phyloP scores from a whole-genome alignment of 148 eudicot species.

The Oxyria digyna region DNA sequence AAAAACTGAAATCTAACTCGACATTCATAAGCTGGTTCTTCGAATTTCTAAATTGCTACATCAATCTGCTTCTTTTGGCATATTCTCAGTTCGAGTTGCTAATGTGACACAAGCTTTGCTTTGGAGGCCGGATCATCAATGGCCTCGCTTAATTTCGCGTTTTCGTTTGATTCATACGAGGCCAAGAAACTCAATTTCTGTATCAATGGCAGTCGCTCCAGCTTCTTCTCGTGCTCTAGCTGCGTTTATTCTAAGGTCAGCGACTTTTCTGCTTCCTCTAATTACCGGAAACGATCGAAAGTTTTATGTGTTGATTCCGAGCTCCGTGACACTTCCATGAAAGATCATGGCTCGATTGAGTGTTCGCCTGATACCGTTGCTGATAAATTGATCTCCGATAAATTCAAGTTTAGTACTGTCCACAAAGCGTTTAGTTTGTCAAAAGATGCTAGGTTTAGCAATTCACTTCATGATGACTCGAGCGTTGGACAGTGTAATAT shows the following conservation, averaged over 20 bases:
- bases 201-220: constrained; percentile 16
- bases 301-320: not conserved
- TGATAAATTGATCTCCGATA: not conserved
- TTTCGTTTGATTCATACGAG: constrained; percentile 27
- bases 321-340: constrained; percentile 1
- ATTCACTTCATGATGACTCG: constrained; percentile 14
- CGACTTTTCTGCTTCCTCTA: not conserved
- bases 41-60: no score
- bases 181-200: constrained; percentile 27
- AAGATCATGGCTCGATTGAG: not conserved
- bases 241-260: not conserved
- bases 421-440: not conserved
- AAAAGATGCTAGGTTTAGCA: constrained; percentile 7
- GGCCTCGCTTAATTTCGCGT: constrained; percentile 32
- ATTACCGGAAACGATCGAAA: not conserved
- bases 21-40: no score
- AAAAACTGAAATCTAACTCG: no score
- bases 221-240: constrained; percentile 15
- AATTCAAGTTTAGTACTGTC: not conserved
- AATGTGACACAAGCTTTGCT: not conserved
- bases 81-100: not conserved
- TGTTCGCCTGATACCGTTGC: not conserved
- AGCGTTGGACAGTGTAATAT: constrained; percentile 42
- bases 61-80: not conserved
- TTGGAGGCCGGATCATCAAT: constrained; percentile 13